These are phyloP conservation scores for Novymonas esmeraldas DNA, from an alignment of 208 protist species.

Conservation along the genomic window DNA sequence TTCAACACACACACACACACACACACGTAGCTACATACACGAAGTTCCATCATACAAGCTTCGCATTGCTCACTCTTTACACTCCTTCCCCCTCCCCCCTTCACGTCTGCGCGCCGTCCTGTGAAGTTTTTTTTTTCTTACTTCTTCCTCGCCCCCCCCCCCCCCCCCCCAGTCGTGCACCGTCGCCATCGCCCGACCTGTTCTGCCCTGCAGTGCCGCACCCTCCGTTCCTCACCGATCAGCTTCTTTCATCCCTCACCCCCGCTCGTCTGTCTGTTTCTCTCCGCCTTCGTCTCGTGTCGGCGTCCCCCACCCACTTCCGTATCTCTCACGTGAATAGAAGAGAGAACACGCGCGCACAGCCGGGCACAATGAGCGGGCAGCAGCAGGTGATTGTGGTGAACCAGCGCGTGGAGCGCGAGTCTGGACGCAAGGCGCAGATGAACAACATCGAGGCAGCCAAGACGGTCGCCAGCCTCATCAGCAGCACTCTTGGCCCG, in stretches of 20 bases:
- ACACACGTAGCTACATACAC: neutral
- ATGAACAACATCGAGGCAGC: slow-evolving; percentile 98
- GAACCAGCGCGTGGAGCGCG: slow-evolving; percentile 96
- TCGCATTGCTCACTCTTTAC: slow-evolving; percentile 1
- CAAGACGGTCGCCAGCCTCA: slow-evolving; percentile 98
- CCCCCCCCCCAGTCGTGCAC: too few relatives aligned
- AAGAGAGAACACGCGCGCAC: slow-evolving; percentile 15
- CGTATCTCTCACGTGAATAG: neutral
- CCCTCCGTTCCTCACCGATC: too few relatives aligned
- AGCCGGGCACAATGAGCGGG: slow-evolving; percentile 37
- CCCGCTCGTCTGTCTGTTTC: too few relatives aligned
- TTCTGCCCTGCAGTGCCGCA: too few relatives aligned
- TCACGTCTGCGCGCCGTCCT: too few relatives aligned
- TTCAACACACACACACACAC: neutral
- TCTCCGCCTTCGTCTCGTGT: neutral
- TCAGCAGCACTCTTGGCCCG: slow-evolving; percentile 99
- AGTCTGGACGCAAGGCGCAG: slow-evolving; percentile 98
- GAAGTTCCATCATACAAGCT: neutral
- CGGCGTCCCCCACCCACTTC: neutral
- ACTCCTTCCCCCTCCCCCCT: too few relatives aligned
- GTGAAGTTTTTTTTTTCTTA: too few relatives aligned
- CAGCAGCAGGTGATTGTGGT: slow-evolving; percentile 92
- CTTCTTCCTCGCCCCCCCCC: too few relatives aligned
- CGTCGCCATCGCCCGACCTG: too few relatives aligned
- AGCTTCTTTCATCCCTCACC: too few relatives aligned